These are phyloP conservation scores for Blastomyces silverae DNA, from an alignment of 2,329 filamentous ascomycete species.

Conservation along the genomic window DNA sequence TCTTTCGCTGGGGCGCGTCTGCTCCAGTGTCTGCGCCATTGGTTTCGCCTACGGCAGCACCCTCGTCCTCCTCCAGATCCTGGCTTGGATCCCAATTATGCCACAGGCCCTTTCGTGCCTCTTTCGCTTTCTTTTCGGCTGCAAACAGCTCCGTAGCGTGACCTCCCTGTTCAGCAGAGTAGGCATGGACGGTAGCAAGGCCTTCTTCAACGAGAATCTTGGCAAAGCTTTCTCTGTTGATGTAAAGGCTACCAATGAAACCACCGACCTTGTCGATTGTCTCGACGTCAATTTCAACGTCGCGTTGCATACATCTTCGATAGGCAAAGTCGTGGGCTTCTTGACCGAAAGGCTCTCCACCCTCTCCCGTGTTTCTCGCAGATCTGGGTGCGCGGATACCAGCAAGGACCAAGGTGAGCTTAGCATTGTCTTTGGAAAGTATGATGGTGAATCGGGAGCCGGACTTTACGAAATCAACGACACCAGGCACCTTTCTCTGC, in stretches of 20 bases:
- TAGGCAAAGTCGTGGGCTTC: constrained; percentile 91
- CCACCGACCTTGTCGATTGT: constrained; percentile 94
- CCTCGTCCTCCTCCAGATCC: constrained; percentile 59
- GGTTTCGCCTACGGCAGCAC: constrained; percentile 42
- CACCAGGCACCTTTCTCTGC: constrained; percentile 83
- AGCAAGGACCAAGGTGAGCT: constrained; percentile 88
- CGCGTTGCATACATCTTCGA: constrained; percentile 81
- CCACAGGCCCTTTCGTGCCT: constrained; percentile 81
- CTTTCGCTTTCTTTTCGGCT: constrained; percentile 84
- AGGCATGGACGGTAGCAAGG: constrained; percentile 82
- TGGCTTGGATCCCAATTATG: constrained; percentile 88
- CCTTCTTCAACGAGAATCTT: constrained; percentile 92
- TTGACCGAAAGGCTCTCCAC: constrained; percentile 87
- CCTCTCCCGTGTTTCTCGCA: constrained; percentile 69
- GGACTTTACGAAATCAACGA: constrained; percentile 98
- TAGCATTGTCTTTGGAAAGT: constrained; percentile 85
- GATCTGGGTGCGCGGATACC: constrained; percentile 87
- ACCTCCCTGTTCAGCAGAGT: constrained; percentile 91
- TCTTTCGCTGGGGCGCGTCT: constrained; percentile 57
- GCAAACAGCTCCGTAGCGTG: constrained; percentile 80
- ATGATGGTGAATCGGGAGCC: constrained; percentile 89
- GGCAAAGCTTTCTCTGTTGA: constrained; percentile 93
- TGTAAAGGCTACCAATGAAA: constrained; percentile 89
- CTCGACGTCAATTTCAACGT: constrained; percentile 92
- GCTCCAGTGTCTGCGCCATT: constrained; percentile 50